phyloP scores from a whole-genome alignment of 2,329 filamentous ascomycete species.

The Aspergillus fumigatiaffinis region DNA sequence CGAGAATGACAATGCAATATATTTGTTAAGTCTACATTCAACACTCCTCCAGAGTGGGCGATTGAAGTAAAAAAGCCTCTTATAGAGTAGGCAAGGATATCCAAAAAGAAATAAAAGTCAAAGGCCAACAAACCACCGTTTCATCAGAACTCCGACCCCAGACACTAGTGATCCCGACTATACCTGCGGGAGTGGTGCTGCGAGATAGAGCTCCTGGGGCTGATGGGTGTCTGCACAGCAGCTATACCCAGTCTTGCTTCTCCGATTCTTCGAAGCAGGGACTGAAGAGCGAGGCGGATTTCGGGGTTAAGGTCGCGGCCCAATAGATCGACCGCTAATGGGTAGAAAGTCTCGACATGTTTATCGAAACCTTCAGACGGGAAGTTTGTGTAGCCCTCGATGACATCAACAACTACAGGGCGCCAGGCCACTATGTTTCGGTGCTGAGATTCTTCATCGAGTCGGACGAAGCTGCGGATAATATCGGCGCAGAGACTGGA shows the following conservation, averaged over 20 bases:
- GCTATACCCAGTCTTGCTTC: constrained; percentile 61
- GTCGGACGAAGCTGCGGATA: constrained; percentile 73
- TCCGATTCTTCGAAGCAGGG: constrained; percentile 74
- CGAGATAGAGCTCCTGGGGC: constrained; percentile 35
- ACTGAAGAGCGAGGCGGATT: constrained; percentile 71
- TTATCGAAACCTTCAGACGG: constrained; percentile 73
- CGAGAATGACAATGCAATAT: neutral
- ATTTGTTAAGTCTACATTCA: constrained; percentile 20
- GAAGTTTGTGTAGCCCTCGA: constrained; percentile 88
- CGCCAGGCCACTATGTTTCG: constrained; percentile 96
- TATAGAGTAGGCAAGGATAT: constrained; percentile 26
- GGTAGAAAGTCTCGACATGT: constrained; percentile 80
- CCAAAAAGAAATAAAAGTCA: constrained; percentile 22
- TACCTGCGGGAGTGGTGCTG: constrained; percentile 27
- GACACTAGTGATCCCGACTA: constrained; percentile 22
- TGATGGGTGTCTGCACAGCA: constrained; percentile 24
- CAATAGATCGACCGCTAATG: constrained; percentile 76
- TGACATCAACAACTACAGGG: constrained; percentile 91
- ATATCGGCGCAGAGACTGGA: constrained; percentile 82
- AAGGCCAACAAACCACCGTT: neutral
- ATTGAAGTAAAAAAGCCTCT: constrained; percentile 10
- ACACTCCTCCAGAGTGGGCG: constrained; percentile 12
- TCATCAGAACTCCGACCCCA: constrained; percentile 2
- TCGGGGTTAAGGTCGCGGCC: constrained; percentile 77
- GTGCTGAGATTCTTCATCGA: constrained; percentile 96